Conservation (phyloP, 164 flowering plant genomes). For the Berberis thunbergii region DNA sequence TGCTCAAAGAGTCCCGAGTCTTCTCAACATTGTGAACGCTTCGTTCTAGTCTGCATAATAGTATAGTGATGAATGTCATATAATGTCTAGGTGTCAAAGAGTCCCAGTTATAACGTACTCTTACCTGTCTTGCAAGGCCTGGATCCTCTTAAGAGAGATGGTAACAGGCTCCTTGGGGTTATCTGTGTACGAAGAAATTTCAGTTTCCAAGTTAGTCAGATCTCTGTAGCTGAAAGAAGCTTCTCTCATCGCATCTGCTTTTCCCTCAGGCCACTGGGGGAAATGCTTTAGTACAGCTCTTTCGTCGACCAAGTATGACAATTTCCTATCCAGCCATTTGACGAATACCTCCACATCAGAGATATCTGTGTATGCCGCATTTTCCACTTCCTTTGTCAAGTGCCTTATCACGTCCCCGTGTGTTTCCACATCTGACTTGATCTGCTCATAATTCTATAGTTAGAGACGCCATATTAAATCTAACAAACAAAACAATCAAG, state of each 20-base stretch:
- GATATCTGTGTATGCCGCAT: slow-evolving; percentile 67
- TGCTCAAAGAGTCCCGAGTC: slow-evolving; percentile 66
- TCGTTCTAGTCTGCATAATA: slow-evolving; percentile 61
- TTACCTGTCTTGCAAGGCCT: slow-evolving; percentile 78
- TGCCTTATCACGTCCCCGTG: slow-evolving; percentile 87
- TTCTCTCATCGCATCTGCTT: slow-evolving; percentile 90
- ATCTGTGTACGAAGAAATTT: slow-evolving; percentile 53
- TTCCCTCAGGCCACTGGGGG: slow-evolving; percentile 88
- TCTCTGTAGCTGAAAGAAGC: slow-evolving; percentile 92
- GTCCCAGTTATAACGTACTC: background rate
- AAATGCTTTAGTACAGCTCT: slow-evolving; percentile 97
- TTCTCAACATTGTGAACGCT: slow-evolving; percentile 74
- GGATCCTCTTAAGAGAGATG: slow-evolving; percentile 83
- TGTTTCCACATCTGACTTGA: slow-evolving; percentile 87
- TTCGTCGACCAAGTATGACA: slow-evolving; percentile 93
- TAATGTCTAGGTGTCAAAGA: background rate
- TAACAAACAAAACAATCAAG: background rate
- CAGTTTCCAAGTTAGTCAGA: slow-evolving; percentile 75
- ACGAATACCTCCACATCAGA: slow-evolving; percentile 87
- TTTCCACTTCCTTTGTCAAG: slow-evolving; percentile 83
- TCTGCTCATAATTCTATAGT: slow-evolving; percentile 33
- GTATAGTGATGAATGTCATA: background rate
- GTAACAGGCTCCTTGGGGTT: slow-evolving; percentile 65
- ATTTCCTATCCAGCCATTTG: slow-evolving; percentile 95
- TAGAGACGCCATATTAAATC: background rate